These are phyloP conservation scores for Mycocentrospora acerina DNA, from an alignment of 2,329 filamentous ascomycete genomes.

Conservation along the genomic window DNA sequence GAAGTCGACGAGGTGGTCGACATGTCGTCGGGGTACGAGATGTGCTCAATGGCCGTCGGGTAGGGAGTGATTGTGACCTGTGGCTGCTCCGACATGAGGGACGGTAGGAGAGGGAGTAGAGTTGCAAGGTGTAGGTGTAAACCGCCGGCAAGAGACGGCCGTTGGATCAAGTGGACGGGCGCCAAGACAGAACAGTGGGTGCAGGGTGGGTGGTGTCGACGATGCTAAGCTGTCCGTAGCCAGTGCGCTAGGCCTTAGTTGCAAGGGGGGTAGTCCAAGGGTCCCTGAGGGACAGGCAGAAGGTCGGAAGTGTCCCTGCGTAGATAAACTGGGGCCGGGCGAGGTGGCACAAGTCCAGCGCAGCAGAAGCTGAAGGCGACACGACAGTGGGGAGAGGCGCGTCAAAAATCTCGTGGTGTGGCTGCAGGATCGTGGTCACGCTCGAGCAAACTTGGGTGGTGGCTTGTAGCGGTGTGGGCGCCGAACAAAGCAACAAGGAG, in stretches of 20 bases:
- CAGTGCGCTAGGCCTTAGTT: constrained; percentile 13
- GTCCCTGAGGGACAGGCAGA: constrained; percentile 17
- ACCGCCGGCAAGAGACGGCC: constrained; percentile 17
- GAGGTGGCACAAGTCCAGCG: constrained; percentile 11
- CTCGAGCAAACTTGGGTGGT: not conserved
- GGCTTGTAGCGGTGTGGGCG: constrained; percentile 1
- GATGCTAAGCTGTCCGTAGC: constrained; percentile 21
- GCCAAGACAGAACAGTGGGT: constrained; percentile 25
- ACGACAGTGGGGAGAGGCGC: constrained; percentile 9
- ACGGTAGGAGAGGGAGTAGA: constrained; percentile 11
- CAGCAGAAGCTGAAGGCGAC: constrained; percentile 11
- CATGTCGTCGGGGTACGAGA: constrained; percentile 40
- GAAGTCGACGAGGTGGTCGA: constrained; percentile 46
- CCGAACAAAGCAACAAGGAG: not conserved
- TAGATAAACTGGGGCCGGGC: constrained; percentile 4
- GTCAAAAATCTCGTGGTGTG: constrained; percentile 13
- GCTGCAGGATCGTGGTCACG: constrained; percentile 6
- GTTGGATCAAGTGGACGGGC: constrained; percentile 25
- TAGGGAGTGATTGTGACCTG: constrained; percentile 26
- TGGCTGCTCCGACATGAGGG: constrained; percentile 21
- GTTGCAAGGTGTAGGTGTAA: constrained; percentile 18
- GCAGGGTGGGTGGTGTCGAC: constrained; percentile 24
- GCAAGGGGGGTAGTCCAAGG: constrained; percentile 10
- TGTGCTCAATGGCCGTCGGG: constrained; percentile 24
- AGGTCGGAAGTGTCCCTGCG: constrained; percentile 20